Percentiles rank a stretch among this genome's conserved stretches.
Conservation (phyloP, 2,329 filamentous ascomycete genomes). For the Cladosporium sp. region DNA sequence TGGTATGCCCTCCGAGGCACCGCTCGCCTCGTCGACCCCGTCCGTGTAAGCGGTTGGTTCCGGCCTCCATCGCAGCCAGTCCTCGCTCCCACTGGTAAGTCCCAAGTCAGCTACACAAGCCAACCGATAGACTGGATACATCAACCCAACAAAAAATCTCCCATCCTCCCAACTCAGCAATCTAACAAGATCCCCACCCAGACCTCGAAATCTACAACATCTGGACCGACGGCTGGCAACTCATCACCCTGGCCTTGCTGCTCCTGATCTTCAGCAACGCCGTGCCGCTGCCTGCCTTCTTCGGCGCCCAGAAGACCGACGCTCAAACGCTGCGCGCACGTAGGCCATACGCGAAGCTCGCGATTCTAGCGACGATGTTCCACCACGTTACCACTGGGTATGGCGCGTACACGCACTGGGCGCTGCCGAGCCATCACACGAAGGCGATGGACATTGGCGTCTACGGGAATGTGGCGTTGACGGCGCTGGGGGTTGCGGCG, state of each 20-base stretch:
- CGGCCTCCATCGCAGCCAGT: constrained; percentile 31
- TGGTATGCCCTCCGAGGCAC: constrained; percentile 39
- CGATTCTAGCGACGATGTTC: constrained; percentile 36
- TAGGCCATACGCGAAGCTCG: constrained; percentile 36
- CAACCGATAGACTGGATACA: neutral
- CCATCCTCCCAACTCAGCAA: neutral
- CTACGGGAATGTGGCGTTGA: constrained; percentile 35
- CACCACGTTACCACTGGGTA: constrained; percentile 39
- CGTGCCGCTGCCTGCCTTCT: constrained; percentile 28
- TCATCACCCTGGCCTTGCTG: constrained; percentile 34
- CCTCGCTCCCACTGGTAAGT: constrained; percentile 29
- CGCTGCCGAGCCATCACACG: constrained; percentile 34
- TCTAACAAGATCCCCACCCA: constrained; percentile 15
- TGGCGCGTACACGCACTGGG: constrained; percentile 38
- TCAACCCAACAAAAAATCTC: no score
- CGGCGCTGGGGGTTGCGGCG: constrained; percentile 31
- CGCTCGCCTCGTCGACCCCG: constrained; percentile 36
- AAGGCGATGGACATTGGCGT: constrained; percentile 39
- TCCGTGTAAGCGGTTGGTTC: constrained; percentile 39
- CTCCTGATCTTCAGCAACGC: constrained; percentile 36
- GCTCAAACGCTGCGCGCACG: constrained; percentile 22
- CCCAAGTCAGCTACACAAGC: neutral
- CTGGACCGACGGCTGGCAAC: constrained; percentile 39
- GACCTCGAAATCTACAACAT: constrained; percentile 42
- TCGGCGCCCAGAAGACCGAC: constrained; percentile 26